Evolutionary conservation across 345 rosid genomes (phyloP), one percentile per base, ranked within the genome.

Genomic region (Eucalyptus guilfoylei): DNA sequence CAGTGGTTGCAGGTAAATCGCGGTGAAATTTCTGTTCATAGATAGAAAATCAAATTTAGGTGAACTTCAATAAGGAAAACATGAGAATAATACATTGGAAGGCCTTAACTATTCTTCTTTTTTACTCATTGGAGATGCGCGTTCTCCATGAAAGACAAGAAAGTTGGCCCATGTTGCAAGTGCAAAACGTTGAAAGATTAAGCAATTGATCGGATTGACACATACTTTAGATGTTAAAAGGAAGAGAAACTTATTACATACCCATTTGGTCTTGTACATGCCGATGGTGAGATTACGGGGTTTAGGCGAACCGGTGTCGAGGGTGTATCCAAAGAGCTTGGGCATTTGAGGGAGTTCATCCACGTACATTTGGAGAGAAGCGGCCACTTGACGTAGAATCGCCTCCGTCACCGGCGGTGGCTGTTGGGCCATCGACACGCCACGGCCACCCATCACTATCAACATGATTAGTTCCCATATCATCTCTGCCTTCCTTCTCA

Each of bases 201-300:
- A 64, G 2, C 37, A 64, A n/a, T 7, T 64, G 37, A 64, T 64
- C 37, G 40, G 76, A n/a, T n/a, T 64, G 76, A n/a, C 17, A 64
- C 11, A 14, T 32, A 40, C 80, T 34, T 34, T 17, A 16, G 42
- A 69, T 69, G 80, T 34, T 69, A 17, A 69, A 34, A 69, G 44
- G n/a, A 62, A 21, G 21, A 83, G 49, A 54, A 86, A 62, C 58
- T 85, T 85, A 24, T n/a, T 14, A 85, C 72, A 13, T 88, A 90
- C 91, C 91, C 91, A 90, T 88, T 88, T 90, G n/a, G 24, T 88
- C 49, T 67, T 30, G 50, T 85, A 88, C 91, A 90, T 90, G 89
- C 91, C 91, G 15, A 88, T 90, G 37, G 89, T 86, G 85, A 88
- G 88, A 64, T 40, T 52, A 49, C 48, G 49, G 2, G 89, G 87